Percentiles rank a stretch among this genome's conserved stretches.
These are phyloP conservation scores for Claviceps sorghi DNA, from an alignment of 2,329 filamentous ascomycete species.

Conservation along the genomic window DNA sequence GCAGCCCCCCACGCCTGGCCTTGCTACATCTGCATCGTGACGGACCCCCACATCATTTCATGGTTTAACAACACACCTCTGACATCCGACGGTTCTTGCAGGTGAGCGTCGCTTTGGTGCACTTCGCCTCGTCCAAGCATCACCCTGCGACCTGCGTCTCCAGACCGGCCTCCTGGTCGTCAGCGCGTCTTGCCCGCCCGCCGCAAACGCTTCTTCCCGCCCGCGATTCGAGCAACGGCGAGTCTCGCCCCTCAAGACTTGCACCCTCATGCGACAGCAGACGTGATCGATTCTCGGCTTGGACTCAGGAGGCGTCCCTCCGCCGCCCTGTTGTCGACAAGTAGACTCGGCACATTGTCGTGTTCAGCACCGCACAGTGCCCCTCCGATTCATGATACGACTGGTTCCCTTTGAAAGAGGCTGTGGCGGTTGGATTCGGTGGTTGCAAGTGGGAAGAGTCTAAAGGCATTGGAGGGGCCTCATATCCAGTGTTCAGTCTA, in stretches of 20 bases:
- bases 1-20: not conserved
- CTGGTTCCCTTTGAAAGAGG: not conserved
- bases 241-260: not conserved
- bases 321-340: conserved; percentile 13
- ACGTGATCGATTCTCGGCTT: conserved; percentile 11
- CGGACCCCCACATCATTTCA: not conserved
- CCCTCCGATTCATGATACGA: conserved; percentile 16
- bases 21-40: not conserved
- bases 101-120: not conserved
- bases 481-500: conserved; percentile 21
- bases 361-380: conserved; percentile 13
- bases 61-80: not conserved
- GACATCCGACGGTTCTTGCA: not conserved
- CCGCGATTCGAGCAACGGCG: conserved; percentile 1
- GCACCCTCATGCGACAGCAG: conserved; percentile 19
- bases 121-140: not conserved
- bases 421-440: conserved; percentile 12
- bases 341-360: conserved; percentile 9
- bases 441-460: conserved; percentile 12
- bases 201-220: not conserved
- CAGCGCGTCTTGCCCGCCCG: not conserved
- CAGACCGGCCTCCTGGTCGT: not conserved
- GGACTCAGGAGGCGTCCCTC: conserved; percentile 20
- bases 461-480: conserved; percentile 17
- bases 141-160: not conserved